Base-by-base conservation (phyloP, 192 early-diverging fungal species). In the Podila horticola region DNA sequence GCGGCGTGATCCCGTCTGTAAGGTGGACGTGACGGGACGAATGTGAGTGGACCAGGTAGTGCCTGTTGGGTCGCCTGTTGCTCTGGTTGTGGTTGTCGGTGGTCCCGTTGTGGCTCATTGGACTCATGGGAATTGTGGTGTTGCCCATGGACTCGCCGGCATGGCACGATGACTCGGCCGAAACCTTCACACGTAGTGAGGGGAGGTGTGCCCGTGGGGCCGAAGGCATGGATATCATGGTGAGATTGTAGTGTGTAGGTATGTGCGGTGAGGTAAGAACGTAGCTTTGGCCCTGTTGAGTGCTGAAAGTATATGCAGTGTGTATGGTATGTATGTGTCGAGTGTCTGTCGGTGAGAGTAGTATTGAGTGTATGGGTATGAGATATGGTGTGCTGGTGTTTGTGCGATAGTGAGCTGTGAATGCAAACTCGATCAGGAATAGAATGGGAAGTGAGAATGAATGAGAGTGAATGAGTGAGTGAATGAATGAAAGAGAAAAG, bases 171-270 rank as follows among this genome's bases (percentile, higher is more conserved):
- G 41, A 45, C 41, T 45, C 41, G 38, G 50, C 68, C 5, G 68
- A 55, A 45, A 36, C 33, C 13, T 17, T 45, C 13, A 45, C 41
- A 45, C 41, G 41, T 45, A 45, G 41, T 45, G 41, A 67, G 66
- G 64, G 74, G 4, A 17, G 19, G 28, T 70, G 49, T 62, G 57
- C 48, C 41, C 58, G n/a, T 61, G 74, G 68, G 3, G 74, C 30
- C 26, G 74, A 66, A 26, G 74, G 60, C 22, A 76, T 60, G 5
- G 74, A 76, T 64, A 76, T 76, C 74, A 76, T 76, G 22, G 0
- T 60, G 13, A 45, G 4, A 13, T 20, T 33, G 7, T 28, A 12
- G 17, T 7, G 28, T 30, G 58, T 22, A n/a, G 4, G 5, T 28
- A 59, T 60, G 26, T 31, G 12, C 26, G 22, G 5, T 61, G 59